These are phyloP conservation scores for Talaromyces sp. DNA, from an alignment of 2,329 filamentous ascomycete species.

Conservation along the genomic window DNA sequence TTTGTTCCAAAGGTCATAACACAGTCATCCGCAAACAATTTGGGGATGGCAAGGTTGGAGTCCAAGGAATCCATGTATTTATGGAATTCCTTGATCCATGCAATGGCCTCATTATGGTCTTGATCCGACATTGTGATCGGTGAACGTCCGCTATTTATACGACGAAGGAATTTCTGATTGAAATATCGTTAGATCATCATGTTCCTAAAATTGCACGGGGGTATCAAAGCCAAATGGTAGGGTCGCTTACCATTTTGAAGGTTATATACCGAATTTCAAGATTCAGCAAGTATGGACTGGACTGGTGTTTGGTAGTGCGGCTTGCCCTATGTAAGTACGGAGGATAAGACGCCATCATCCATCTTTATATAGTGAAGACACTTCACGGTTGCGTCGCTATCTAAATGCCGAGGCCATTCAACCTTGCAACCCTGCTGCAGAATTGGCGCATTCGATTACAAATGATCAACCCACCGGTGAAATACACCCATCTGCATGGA, in stretches of 20 bases:
- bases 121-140: neutral
- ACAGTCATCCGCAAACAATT: constrained; percentile 11
- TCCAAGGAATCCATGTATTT: constrained; percentile 7
- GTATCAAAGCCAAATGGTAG: neutral
- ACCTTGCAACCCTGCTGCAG: too few species aligned
- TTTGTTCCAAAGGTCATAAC: constrained; percentile 1
- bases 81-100: constrained; percentile 11
- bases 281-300: neutral
- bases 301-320: too few species aligned
- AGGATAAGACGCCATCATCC: too few species aligned
- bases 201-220: neutral
- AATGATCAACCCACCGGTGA: too few species aligned
- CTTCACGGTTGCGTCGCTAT: too few species aligned
- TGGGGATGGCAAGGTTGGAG: constrained; percentile 1
- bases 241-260: neutral
- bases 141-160: neutral
- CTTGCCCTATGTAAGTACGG: too few species aligned
- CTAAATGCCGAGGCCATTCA: too few species aligned
- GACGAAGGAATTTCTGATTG: neutral
- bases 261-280: neutral
- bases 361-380: too few species aligned
- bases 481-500: too few species aligned
- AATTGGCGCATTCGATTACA: too few species aligned
- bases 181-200: neutral
- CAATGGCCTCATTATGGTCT: constrained; percentile 4